phyloP scores from a whole-genome alignment of 495 filamentous ascomycete species.

The Penicillium lividum region DNA sequence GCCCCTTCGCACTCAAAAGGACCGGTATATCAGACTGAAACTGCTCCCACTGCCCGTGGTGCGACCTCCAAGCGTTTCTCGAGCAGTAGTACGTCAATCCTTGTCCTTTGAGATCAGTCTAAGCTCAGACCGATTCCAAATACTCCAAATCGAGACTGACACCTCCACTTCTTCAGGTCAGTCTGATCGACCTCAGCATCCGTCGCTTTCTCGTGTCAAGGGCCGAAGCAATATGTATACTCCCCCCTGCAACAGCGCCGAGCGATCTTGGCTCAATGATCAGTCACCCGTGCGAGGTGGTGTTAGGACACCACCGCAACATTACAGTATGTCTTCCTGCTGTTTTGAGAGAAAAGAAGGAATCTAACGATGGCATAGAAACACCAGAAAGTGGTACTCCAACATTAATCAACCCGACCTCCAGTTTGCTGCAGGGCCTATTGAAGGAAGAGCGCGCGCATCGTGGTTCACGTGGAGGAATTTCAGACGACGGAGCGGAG shows the following conservation, averaged over 20 bases:
- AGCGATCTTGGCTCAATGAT: constrained; percentile 41
- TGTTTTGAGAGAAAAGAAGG: not conserved
- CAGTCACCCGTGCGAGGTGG: constrained; percentile 28
- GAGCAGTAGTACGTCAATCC: constrained; percentile 32
- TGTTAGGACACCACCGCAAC: constrained; percentile 26
- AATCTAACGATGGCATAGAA: constrained; percentile 22
- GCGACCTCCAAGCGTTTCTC: constrained; percentile 19
- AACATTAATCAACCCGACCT: constrained; percentile 46
- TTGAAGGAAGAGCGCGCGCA: constrained; percentile 50
- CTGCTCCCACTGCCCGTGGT: constrained; percentile 20
- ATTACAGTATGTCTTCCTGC: constrained; percentile 18
- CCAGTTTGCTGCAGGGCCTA: constrained; percentile 47
- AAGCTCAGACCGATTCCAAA: constrained; percentile 14
- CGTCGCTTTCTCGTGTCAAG: constrained; percentile 40
- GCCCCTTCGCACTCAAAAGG: constrained; percentile 26
- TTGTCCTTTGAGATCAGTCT: not conserved
- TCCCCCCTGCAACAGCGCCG: constrained; percentile 31
- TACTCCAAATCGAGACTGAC: constrained; percentile 3
- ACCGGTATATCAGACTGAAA: constrained; percentile 32
- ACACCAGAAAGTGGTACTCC: constrained; percentile 32
- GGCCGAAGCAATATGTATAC: constrained; percentile 40
- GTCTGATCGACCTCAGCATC: constrained; percentile 34
- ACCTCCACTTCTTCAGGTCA: constrained; percentile 16
- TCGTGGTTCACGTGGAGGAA: constrained; percentile 33
- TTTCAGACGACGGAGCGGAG: constrained; percentile 28